Evolutionary conservation across 768 basidiomycete species (phyloP).

Genomic region (Boletus rex-veris): DNA sequence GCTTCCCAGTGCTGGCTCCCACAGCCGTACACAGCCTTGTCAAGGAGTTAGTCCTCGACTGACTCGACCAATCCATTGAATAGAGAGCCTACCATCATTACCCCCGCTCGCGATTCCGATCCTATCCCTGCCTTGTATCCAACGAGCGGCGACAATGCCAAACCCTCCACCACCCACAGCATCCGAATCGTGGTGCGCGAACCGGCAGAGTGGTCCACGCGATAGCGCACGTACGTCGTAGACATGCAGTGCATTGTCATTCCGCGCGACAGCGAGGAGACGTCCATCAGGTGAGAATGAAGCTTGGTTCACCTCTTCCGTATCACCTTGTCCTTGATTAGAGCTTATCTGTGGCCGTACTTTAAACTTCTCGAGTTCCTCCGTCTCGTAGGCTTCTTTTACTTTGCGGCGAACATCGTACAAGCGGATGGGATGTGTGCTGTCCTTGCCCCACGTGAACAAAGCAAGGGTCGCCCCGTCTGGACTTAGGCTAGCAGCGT

Average conservation of each 20-base stretch:
- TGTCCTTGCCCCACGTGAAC: slow-evolving; percentile 27
- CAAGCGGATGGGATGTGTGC: slow-evolving; percentile 40
- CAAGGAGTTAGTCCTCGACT: slow-evolving; percentile 3
- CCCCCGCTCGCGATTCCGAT: slow-evolving; percentile 60
- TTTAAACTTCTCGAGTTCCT: slow-evolving; percentile 37
- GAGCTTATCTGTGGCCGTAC: background rate
- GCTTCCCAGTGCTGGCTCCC: slow-evolving; percentile 51
- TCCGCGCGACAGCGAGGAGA: slow-evolving; percentile 57
- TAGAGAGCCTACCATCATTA: slow-evolving; percentile 49
- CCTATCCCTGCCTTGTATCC: slow-evolving; percentile 45
- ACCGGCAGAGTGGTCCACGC: slow-evolving; percentile 44
- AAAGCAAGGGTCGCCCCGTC: slow-evolving; percentile 38
- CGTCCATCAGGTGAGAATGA: slow-evolving; percentile 59
- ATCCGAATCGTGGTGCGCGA: slow-evolving; percentile 43
- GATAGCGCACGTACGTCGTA: slow-evolving; percentile 59
- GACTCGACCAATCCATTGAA: background rate
- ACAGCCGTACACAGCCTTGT: slow-evolving; percentile 66
- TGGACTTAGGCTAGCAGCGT: slow-evolving; percentile 45
- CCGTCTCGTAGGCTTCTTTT: slow-evolving; percentile 25
- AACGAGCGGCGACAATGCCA: slow-evolving; percentile 51
- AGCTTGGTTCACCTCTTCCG: slow-evolving; percentile 46
- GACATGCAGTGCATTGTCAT: slow-evolving; percentile 55
- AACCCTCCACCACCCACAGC: slow-evolving; percentile 31
- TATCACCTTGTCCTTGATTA: slow-evolving; percentile 9
- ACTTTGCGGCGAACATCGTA: slow-evolving; percentile 47